phyloP scores from a whole-genome alignment of 352 stramenopile species.

The Plasmopara muralis region DNA sequence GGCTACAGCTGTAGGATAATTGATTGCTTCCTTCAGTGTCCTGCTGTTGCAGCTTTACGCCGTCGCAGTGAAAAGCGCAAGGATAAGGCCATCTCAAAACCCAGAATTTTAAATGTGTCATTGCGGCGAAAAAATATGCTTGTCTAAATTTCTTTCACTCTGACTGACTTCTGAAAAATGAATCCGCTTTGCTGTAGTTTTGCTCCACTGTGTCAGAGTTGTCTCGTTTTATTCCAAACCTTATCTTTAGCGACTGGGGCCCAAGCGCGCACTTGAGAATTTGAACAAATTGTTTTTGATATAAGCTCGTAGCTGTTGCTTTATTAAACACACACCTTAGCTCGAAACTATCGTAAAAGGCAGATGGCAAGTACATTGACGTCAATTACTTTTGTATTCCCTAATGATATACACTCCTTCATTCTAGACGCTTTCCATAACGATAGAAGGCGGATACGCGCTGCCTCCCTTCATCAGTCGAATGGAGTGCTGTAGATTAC shows the following conservation, averaged over 20 bases:
- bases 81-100: conserved; percentile 24
- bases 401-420: conserved; percentile 3
- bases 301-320: too few relatives aligned
- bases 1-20: conserved; percentile 25
- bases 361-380: background rate
- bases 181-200: too few relatives aligned
- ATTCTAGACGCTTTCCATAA: conserved; percentile 76
- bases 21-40: too few relatives aligned
- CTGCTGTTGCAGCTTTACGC: conserved; percentile 20
- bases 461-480: conserved; percentile 62
- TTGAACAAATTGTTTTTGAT: too few relatives aligned
- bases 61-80: conserved; percentile 43
- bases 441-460: conserved; percentile 44
- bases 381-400: too few relatives aligned
- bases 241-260: too few relatives aligned
- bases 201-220: too few relatives aligned
- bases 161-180: too few relatives aligned
- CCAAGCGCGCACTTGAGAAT: too few relatives aligned
- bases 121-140: conserved; percentile 12
- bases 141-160: too few relatives aligned
- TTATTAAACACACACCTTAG: too few relatives aligned
- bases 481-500: conserved; percentile 72
- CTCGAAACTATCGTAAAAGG: conserved; percentile 25
- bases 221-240: too few relatives aligned
- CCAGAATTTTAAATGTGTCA: conserved; percentile 26